Evolutionary conservation across 2,329 filamentous ascomycete species (phyloP), one percentile per base, ranked within the genome.

Genomic region (Chaetomium sp.): DNA sequence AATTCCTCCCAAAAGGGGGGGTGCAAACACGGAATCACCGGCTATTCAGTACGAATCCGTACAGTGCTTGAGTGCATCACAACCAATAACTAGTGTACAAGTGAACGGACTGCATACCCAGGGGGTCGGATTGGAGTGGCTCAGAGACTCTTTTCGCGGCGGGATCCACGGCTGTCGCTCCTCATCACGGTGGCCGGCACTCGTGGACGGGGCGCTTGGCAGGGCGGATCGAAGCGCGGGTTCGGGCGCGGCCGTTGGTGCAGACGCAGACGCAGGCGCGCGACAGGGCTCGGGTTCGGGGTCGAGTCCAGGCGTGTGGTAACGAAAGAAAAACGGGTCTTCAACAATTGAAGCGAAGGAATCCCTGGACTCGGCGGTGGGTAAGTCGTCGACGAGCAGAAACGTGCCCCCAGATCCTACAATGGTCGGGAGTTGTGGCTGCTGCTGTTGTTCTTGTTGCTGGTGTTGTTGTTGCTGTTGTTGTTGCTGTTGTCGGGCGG

Each of bases 331-430:
- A 66, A 81, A 80, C 35, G 77, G 77, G 61, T 81, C 78, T 72
- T 82, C 76, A 65, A 79, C 70, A 58, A 81, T 78, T 57, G 78
- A 80, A 50, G 73, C 67, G 60, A 80, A 69, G 14, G 79, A 82
- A 62, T 77, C 75, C 58, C 77, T 73, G 62, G 69, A 67, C 51
- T 61, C 52, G 42, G 53, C 47, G 52, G 55, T 52, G 32, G 61
- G 58, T 34, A 62, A 59, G 43, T 67, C 67, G 60, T 67, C 64
- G 55, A 61, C 55, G 44, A 64, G 59, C 56, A 62, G 53, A 47
- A 64, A 61, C 49, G 62, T 61, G 48, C 60, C 62, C 41, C 62
- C 59, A 60, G 61, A 42, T 55, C 52, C 55, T 46, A 62, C 49
- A 49, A 58, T 51, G 47, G 61, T 59, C 35, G 58, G 42, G 37